These are phyloP conservation scores for Verbascum thapsus DNA, from an alignment of 257 asterid species.

Conservation along the genomic window DNA sequence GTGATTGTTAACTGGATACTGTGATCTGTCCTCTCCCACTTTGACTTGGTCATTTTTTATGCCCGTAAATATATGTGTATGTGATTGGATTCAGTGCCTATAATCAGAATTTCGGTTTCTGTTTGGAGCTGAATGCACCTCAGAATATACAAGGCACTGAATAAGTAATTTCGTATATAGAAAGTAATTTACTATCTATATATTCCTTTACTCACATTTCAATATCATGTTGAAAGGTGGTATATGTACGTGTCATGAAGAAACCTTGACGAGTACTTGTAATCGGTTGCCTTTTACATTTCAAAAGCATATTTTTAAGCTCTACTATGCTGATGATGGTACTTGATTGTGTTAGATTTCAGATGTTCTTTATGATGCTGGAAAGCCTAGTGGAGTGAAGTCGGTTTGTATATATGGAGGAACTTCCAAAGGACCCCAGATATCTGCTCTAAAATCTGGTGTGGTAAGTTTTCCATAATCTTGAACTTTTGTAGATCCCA, in stretches of 20 bases:
- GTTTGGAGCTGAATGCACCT: conserved; percentile 4
- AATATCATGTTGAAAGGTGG: conserved; percentile 6
- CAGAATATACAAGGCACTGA: neutral
- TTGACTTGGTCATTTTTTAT: conserved; percentile 1
- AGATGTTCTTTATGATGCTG: conserved; percentile 91
- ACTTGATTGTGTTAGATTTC: conserved; percentile 55
- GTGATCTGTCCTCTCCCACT: neutral
- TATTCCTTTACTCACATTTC: neutral
- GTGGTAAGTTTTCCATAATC: conserved; percentile 59
- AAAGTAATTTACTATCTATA: neutral
- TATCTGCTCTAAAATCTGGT: conserved; percentile 82
- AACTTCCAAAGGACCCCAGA: conserved; percentile 87
- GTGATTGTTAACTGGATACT: neutral
- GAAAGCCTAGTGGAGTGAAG: conserved; percentile 70
- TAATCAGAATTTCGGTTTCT: conserved; percentile 2
- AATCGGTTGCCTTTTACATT: neutral
- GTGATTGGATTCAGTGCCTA: neutral
- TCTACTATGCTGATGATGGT: conserved; percentile 21
- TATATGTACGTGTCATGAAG: neutral
- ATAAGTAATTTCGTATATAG: neutral
- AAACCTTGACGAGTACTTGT: neutral
- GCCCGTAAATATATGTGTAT: neutral
- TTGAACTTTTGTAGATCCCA: conserved; percentile 10
- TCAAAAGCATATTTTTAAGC: neutral
- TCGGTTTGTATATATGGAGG: conserved; percentile 96